phyloP scores from a whole-genome alignment of 352 stramenopile species.

The Globisporangium irregulare region DNA sequence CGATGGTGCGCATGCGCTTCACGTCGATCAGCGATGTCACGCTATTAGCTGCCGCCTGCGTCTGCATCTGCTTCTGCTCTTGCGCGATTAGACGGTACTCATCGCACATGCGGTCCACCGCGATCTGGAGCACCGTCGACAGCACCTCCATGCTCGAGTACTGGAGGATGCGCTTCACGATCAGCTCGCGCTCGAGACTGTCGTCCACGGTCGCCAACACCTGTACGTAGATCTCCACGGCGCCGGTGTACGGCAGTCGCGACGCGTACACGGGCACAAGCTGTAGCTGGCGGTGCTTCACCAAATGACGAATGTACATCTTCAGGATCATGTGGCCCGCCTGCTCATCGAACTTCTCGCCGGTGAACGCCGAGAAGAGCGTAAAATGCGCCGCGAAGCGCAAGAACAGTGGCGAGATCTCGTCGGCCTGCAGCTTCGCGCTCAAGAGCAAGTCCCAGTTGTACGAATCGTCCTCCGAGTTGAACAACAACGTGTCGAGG shows the following conservation, averaged over 20 bases:
- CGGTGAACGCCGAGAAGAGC: conserved; percentile 67
- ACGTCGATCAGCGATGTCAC: conserved; percentile 45
- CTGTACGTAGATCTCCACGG: conserved; percentile 74
- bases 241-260: conserved; percentile 51
- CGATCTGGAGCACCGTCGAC: conserved; percentile 52
- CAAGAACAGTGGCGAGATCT: conserved; percentile 52
- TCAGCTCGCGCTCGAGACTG: conserved; percentile 59
- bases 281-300: conserved; percentile 74
- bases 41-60: conserved; percentile 14
- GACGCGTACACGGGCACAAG: conserved; percentile 75
- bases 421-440: conserved; percentile 36
- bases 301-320: conserved; percentile 77
- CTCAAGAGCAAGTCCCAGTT: conserved; percentile 68
- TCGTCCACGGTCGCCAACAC: conserved; percentile 61
- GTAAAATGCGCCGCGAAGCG: conserved; percentile 83
- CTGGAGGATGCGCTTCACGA: conserved; percentile 63
- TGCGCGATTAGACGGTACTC: conserved; percentile 27
- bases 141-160: conserved; percentile 65
- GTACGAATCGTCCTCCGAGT: conserved; percentile 42
- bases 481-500: conserved; percentile 51
- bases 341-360: conserved; percentile 57
- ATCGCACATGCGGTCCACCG: conserved; percentile 49
- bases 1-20: conserved; percentile 59
- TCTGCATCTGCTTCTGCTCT: conserved; percentile 24
- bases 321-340: conserved; percentile 80